Percentiles rank a stretch among this genome's conserved stretches.
These are phyloP conservation scores for Tuber melanosporum DNA, from an alignment of 495 filamentous ascomycete species.

Conservation along the genomic window DNA sequence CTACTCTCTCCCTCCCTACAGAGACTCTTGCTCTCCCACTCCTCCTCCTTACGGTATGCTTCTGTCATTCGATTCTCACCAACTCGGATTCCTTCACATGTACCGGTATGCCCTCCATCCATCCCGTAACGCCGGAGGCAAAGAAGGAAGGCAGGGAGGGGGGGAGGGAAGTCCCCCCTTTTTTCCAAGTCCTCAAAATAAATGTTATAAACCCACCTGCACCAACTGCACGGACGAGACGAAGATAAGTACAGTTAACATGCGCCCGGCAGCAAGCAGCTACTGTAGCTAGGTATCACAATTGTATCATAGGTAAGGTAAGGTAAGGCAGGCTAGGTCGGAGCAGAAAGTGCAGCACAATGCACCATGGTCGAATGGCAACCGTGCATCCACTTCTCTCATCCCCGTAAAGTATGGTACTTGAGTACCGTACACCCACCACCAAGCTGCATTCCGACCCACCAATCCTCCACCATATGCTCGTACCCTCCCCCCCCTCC, in stretches of 20 bases:
- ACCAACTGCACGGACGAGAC: neutral
- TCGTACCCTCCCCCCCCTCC: neutral
- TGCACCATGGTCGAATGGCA: neutral
- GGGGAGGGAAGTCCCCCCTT: neutral
- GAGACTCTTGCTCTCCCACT: neutral
- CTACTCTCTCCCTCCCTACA: neutral
- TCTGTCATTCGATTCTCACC: neutral
- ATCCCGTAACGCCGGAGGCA: neutral
- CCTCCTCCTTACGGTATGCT: neutral
- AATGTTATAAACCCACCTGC: constrained; percentile 3
- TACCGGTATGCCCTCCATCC: neutral
- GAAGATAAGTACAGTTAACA: neutral
- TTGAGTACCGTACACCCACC: neutral
- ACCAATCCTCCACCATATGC: neutral
- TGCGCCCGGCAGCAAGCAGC: neutral
- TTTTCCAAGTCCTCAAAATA: neutral
- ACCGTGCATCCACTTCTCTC: neutral
- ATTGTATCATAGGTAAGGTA: neutral
- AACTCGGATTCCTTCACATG: neutral
- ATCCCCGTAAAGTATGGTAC: neutral
- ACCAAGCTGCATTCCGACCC: neutral
- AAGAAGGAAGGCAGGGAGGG: neutral
- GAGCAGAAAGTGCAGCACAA: neutral
- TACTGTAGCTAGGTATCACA: neutral
- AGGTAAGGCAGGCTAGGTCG: neutral